phyloP scores from a whole-genome alignment of 768 basidiomycete species.

The Suillus plorans region DNA sequence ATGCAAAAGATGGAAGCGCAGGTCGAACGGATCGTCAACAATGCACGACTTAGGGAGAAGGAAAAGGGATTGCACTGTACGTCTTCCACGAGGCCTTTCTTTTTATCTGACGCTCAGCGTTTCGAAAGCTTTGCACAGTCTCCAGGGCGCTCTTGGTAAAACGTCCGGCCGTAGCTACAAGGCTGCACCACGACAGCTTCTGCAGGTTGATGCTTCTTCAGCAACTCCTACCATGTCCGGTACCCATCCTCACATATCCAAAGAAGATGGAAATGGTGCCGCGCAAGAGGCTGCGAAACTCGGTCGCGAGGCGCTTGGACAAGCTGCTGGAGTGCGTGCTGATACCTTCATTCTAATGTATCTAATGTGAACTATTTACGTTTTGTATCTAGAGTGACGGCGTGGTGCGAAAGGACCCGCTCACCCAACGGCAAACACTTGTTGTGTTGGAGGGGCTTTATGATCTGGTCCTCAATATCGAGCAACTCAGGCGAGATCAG shows the following conservation, averaged over 20 bases:
- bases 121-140: slow-evolving; percentile 60
- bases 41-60: slow-evolving; percentile 82
- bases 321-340: slow-evolving; percentile 49
- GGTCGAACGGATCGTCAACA: slow-evolving; percentile 94
- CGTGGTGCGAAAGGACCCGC: slow-evolving; percentile 65
- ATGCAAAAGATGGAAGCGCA: slow-evolving; percentile 95
- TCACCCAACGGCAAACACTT: slow-evolving; percentile 77
- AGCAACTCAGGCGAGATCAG: slow-evolving; percentile 81
- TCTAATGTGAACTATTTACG: background rate
- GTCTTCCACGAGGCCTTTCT: slow-evolving; percentile 14
- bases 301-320: slow-evolving; percentile 70
- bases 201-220: slow-evolving; percentile 75
- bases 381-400: slow-evolving; percentile 50
- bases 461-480: slow-evolving; percentile 78
- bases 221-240: slow-evolving; percentile 36
- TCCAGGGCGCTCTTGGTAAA: slow-evolving; percentile 93
- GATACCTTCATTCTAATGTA: background rate
- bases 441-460: slow-evolving; percentile 82
- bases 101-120: background rate
- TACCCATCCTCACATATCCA: slow-evolving; percentile 51
- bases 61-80: slow-evolving; percentile 71
- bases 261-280: slow-evolving; percentile 57
- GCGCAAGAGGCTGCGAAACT: slow-evolving; percentile 75
- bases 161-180: slow-evolving; percentile 93
- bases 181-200: slow-evolving; percentile 92